Conservation (phyloP, 352 stramenopile species). For the Thalassiosira sp. region DNA sequence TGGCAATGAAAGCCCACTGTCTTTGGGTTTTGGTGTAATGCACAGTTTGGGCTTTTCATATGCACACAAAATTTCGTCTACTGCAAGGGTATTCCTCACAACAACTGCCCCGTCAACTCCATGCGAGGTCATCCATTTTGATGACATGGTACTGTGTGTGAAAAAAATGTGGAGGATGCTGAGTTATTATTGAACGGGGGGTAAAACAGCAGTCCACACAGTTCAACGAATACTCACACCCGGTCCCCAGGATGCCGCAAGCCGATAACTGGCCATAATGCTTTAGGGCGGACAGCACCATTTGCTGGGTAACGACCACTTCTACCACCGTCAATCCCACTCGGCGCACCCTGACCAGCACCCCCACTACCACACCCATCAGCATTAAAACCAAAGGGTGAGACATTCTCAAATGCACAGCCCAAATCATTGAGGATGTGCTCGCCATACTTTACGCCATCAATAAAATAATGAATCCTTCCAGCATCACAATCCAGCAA, state of each 20-base stretch:
- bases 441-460: constrained; percentile 98
- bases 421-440: constrained; percentile 97
- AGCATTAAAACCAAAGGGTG: constrained; percentile 84
- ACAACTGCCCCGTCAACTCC: constrained; percentile 79
- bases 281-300: constrained; percentile 79
- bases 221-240: too few species aligned
- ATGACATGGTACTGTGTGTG: constrained; percentile 94
- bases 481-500: constrained; percentile 97
- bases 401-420: constrained; percentile 94
- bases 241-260: constrained; percentile 93
- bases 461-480: constrained; percentile 97
- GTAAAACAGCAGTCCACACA: too few species aligned
- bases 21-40: constrained; percentile 9
- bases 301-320: constrained; percentile 73
- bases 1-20: constrained; percentile 45
- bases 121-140: constrained; percentile 87
- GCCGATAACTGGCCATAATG: constrained; percentile 95
- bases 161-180: too few species aligned
- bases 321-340: constrained; percentile 69
- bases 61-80: constrained; percentile 88
- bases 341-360: constrained; percentile 76
- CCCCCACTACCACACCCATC: constrained; percentile 82
- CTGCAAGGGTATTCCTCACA: constrained; percentile 87
- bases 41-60: constrained; percentile 53
- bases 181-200: too few species aligned